Percentiles rank a stretch among this genome's conserved stretches.
These are phyloP conservation scores for Corymbia calophylla DNA, from an alignment of 441 rosid genomes.

Conservation along the genomic window DNA sequence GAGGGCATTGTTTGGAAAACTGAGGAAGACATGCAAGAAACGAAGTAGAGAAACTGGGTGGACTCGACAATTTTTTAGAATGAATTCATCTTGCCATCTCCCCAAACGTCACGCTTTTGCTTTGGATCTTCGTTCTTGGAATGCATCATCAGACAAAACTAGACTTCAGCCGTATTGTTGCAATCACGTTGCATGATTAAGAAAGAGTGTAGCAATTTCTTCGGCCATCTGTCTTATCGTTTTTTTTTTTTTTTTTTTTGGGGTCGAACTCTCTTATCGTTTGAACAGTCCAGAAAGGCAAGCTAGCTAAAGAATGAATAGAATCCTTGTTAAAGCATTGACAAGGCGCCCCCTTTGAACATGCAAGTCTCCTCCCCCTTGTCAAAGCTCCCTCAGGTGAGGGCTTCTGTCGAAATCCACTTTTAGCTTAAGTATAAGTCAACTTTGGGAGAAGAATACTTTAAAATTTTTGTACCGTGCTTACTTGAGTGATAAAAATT, in stretches of 20 bases:
- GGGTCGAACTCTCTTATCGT: background rate
- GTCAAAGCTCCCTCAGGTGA: background rate
- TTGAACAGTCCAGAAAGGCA: background rate
- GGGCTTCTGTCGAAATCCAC: background rate
- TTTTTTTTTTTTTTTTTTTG: too few species aligned
- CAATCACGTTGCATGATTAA: background rate
- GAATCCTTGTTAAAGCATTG: background rate
- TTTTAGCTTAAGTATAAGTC: background rate
- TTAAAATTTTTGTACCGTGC: too few species aligned
- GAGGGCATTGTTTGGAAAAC: slow-evolving; percentile 84
- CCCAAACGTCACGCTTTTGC: background rate
- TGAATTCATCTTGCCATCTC: background rate
- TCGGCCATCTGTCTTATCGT: background rate
- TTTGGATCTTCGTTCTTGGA: background rate
- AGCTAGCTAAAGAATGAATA: background rate
- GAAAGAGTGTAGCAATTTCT: background rate
- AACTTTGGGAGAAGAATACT: too few species aligned
- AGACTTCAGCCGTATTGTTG: background rate
- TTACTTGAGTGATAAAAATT: too few species aligned
- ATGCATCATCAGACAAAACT: background rate
- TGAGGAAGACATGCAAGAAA: slow-evolving; percentile 64
- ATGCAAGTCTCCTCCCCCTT: background rate
- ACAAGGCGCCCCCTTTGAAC: background rate
- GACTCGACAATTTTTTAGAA: background rate
- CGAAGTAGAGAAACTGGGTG: slow-evolving; percentile 8